Conservation (phyloP, 331 rosid species). For the Quercus lobata region DNA sequence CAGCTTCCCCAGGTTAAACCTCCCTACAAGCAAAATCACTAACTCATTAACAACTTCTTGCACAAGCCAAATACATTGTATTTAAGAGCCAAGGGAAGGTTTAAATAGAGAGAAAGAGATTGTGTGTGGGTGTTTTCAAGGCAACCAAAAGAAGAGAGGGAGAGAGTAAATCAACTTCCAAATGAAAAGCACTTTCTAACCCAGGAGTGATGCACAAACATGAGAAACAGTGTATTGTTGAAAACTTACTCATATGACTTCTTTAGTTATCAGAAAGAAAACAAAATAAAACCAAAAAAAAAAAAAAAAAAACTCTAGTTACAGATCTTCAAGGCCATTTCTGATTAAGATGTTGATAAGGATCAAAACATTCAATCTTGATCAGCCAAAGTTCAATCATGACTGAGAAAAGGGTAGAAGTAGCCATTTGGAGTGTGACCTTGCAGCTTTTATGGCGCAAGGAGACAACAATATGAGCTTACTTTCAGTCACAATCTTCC, state of each 20-base stretch:
- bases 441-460: background rate
- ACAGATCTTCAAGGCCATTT: background rate
- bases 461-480: background rate
- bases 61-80: background rate
- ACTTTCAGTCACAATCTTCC: background rate
- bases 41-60: conserved; percentile 7
- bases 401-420: background rate
- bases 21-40: conserved; percentile 43
- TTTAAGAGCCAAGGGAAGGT: background rate
- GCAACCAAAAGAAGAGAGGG: background rate
- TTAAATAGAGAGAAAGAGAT: background rate
- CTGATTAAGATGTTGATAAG: background rate
- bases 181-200: background rate
- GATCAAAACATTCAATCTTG: background rate
- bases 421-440: background rate
- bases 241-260: background rate
- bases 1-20: conserved; percentile 78
- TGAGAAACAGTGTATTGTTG: background rate
- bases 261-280: no score
- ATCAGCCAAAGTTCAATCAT: background rate
- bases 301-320: background rate
- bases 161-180: background rate
- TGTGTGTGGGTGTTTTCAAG: background rate
- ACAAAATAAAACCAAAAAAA: no score
- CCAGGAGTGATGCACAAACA: no score